These are phyloP conservation scores for Starmerella stigmatis DNA, from an alignment of 805 yeast genomes.

Conservation along the genomic window DNA sequence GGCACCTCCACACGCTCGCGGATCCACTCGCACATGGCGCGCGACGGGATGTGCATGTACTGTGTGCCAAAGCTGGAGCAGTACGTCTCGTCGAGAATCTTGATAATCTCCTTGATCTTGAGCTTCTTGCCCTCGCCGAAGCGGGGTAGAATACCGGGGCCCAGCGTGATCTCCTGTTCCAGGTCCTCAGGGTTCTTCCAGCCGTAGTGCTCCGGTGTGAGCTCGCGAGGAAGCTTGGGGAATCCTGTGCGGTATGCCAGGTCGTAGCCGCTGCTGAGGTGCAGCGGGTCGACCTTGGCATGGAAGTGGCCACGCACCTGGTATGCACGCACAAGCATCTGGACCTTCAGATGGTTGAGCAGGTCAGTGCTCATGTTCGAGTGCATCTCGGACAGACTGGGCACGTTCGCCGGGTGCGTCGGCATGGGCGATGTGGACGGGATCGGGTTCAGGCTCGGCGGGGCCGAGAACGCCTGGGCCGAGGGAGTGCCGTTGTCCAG, in stretches of 20 bases:
- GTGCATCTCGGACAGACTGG: slow-evolving; percentile 33
- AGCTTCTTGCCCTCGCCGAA: slow-evolving; percentile 57
- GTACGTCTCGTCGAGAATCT: slow-evolving; percentile 70
- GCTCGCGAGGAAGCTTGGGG: slow-evolving; percentile 55
- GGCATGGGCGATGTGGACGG: slow-evolving; percentile 46
- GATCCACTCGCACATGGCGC: slow-evolving; percentile 95
- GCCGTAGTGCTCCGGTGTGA: slow-evolving; percentile 85
- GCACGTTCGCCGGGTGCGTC: slow-evolving; percentile 38
- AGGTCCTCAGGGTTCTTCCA: slow-evolving; percentile 72
- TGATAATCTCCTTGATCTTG: slow-evolving; percentile 69
- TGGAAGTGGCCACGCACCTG: slow-evolving; percentile 97
- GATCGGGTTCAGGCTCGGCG: slow-evolving; percentile 49
- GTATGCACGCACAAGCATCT: slow-evolving; percentile 92
- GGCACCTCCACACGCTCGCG: slow-evolving; percentile 95
- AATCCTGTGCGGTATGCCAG: slow-evolving; percentile 26
- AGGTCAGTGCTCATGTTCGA: slow-evolving; percentile 29
- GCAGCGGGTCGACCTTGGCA: slow-evolving; percentile 93
- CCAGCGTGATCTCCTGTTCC: slow-evolving; percentile 72
- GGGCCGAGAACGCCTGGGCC: slow-evolving; percentile 71
- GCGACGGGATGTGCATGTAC: slow-evolving; percentile 92
- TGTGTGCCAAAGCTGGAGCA: slow-evolving; percentile 87
- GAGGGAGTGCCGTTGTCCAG: slow-evolving; percentile 61
- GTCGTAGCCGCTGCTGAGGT: slow-evolving; percentile 72
- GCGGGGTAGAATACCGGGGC: slow-evolving; percentile 95
- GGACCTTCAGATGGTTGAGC: slow-evolving; percentile 78